phyloP scores from a whole-genome alignment of 2,329 filamentous ascomycete genomes.

The Pseudogymnoascus sp. region DNA sequence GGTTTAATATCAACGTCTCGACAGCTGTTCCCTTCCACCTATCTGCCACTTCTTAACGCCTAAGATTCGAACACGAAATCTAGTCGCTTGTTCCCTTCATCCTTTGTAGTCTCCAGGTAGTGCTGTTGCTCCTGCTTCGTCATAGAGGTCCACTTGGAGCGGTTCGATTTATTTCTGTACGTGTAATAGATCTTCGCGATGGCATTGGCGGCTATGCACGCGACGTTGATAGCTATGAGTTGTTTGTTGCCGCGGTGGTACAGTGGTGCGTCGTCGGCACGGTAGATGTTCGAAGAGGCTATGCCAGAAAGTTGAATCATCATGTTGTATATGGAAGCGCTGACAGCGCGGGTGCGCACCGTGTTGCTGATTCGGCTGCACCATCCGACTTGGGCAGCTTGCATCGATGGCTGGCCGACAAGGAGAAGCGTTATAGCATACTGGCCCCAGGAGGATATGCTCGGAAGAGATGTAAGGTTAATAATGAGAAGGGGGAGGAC shows the following conservation, averaged over 20 bases:
- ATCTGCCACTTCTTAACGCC: not conserved
- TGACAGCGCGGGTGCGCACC: slow-evolving; percentile 34
- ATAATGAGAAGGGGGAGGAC: slow-evolving; percentile 32
- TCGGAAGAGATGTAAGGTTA: slow-evolving; percentile 16
- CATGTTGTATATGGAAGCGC: slow-evolving; percentile 36
- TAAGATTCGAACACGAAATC: slow-evolving; percentile 23
- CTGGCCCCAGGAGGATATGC: slow-evolving; percentile 16
- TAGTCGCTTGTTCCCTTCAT: slow-evolving; percentile 32
- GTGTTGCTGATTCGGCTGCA: slow-evolving; percentile 33
- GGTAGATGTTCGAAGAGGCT: slow-evolving; percentile 41
- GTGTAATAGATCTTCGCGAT: slow-evolving; percentile 35
- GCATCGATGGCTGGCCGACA: slow-evolving; percentile 14
- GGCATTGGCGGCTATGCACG: slow-evolving; percentile 30
- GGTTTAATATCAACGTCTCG: not conserved
- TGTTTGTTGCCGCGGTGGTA: slow-evolving; percentile 36
- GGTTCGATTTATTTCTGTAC: slow-evolving; percentile 31
- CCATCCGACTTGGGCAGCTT: slow-evolving; percentile 36
- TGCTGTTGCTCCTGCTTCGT: slow-evolving; percentile 33
- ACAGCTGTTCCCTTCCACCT: not conserved
- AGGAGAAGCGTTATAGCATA: slow-evolving; percentile 22
- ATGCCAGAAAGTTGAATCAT: slow-evolving; percentile 41
- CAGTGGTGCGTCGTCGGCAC: slow-evolving; percentile 38
- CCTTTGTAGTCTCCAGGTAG: slow-evolving; percentile 35
- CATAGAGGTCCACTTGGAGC: slow-evolving; percentile 16
- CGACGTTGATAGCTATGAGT: slow-evolving; percentile 28